Base-by-base conservation (phyloP, 371 early-diverging fungal species). In the Zychaea mexicana region DNA sequence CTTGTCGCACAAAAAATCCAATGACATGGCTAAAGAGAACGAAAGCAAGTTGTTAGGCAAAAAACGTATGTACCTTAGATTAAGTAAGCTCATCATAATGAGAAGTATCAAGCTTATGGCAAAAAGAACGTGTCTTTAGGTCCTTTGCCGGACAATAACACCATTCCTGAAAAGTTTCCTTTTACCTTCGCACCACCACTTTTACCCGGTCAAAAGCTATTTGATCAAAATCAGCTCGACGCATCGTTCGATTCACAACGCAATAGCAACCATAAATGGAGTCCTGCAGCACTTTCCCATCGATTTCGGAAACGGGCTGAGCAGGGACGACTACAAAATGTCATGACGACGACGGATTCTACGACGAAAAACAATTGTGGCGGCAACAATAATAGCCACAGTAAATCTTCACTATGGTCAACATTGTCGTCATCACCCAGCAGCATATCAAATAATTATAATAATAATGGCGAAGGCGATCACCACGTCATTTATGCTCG, bases 111-210 rank as follows among this genome's bases (percentile, higher is more conserved):
- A n/a, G n/a, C n/a, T n/a, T n/a, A n/a, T n/a, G n/a, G n/a, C n/a
- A n/a, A n/a, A n/a, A n/a, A n/a, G n/a, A n/a, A n/a, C n/a, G n/a
- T 36, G 15, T 79, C 24, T 49, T 8, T 24, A 49, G 49, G 49
- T 13, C 24, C 49, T 9, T 49, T 49, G 7, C 6, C 49, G 12
- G 24, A 19, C 12, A 49, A 9, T 46, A 19, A 46, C 3, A 46
- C 15, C 15, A 24, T 49, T 4, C 49, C 49, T 8, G 49, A 49
- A 49, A 49, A 49, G n/a, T 49, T 17, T 49, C 3, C 56, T 1
- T 75, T 71, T 30, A 67, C 69, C 26, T 72, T 75, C 32, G 64
- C 61, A 28, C 71, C 71, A 15, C 58, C 46, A 19, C 13, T 69
- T 24, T 54, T 57, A 27, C 60, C 71, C 0, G 52, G 66, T 21